These are phyloP conservation scores for Nicotiana otophora DNA, from an alignment of 257 asterid species.

Conservation along the genomic window DNA sequence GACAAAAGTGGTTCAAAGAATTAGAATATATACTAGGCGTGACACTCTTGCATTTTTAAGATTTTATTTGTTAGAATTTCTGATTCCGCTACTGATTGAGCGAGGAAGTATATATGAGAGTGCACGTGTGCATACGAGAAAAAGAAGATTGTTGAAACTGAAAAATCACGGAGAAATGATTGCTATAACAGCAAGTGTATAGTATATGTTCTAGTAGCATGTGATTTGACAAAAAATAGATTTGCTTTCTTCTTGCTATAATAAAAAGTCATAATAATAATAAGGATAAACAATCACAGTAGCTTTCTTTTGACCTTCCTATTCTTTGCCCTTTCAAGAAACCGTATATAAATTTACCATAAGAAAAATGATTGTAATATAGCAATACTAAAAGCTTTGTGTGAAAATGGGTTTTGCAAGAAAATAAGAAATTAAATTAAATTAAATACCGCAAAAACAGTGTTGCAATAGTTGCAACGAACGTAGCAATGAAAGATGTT, in stretches of 20 bases:
- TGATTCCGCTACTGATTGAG: not conserved
- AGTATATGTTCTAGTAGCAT: not conserved
- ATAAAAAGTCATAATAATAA: not conserved
- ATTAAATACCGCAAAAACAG: conserved; percentile 74
- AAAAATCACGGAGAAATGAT: too few relatives aligned
- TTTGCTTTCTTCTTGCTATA: not conserved
- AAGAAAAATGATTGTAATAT: not conserved
- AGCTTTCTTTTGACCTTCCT: not conserved
- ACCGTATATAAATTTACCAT: not conserved
- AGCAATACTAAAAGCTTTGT: not conserved
- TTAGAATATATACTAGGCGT: not conserved
- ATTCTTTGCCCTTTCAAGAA: conserved; percentile 6
- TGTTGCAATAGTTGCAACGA: conserved; percentile 91
- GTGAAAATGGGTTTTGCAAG: not conserved
- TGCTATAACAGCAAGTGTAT: too few relatives aligned
- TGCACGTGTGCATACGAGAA: not conserved
- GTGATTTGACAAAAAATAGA: not conserved
- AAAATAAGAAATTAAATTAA: not conserved
- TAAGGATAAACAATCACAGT: not conserved
- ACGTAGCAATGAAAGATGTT: conserved; percentile 94
- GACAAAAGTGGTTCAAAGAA: not conserved
- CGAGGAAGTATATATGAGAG: not conserved
- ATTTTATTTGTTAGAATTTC: not conserved
- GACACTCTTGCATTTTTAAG: not conserved
- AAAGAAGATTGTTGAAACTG: too few relatives aligned